These are phyloP conservation scores for Termitomyces sp. DNA, from an alignment of 768 basidiomycete species.

Conservation along the genomic window DNA sequence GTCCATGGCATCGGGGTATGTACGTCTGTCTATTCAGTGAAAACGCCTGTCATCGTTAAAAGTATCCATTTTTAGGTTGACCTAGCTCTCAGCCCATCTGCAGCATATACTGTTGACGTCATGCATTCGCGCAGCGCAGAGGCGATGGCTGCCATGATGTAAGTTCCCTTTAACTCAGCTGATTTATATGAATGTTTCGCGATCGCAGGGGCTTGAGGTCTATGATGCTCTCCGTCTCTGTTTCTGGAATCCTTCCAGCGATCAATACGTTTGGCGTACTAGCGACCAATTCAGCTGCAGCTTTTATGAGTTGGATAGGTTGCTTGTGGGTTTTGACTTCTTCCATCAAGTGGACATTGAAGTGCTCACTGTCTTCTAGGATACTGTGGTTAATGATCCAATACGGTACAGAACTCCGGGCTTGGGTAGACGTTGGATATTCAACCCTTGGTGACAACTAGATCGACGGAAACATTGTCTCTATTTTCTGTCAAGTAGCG, in stretches of 20 bases:
- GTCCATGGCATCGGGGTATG: constrained; percentile 60
- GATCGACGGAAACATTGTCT: not conserved
- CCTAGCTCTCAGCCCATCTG: constrained; percentile 46
- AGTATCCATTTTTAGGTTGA: constrained; percentile 39
- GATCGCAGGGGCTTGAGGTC: constrained; percentile 41
- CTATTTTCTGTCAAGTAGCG: not conserved
- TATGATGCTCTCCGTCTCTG: constrained; percentile 35
- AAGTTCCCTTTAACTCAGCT: constrained; percentile 15
- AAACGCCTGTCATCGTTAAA: not conserved
- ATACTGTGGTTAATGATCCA: constrained; percentile 46
- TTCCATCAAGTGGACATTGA: not conserved
- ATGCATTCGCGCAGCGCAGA: constrained; percentile 60
- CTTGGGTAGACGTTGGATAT: constrained; percentile 52
- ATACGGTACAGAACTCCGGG: constrained; percentile 54
- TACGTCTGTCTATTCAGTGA: constrained; percentile 1
- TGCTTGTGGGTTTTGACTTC: constrained; percentile 38
- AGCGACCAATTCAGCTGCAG: constrained; percentile 41
- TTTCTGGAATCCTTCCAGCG: constrained; percentile 46
- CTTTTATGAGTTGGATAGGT: constrained; percentile 43
- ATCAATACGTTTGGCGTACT: constrained; percentile 50
- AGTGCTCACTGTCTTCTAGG: constrained; percentile 25
- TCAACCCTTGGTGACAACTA: constrained; percentile 37
- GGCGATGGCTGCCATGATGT: constrained; percentile 54
- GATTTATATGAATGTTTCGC: not conserved
- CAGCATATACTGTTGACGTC: constrained; percentile 57